phyloP scores from a whole-genome alignment of 805 yeast genomes.

The Wickerhamomyces mucosus region DNA sequence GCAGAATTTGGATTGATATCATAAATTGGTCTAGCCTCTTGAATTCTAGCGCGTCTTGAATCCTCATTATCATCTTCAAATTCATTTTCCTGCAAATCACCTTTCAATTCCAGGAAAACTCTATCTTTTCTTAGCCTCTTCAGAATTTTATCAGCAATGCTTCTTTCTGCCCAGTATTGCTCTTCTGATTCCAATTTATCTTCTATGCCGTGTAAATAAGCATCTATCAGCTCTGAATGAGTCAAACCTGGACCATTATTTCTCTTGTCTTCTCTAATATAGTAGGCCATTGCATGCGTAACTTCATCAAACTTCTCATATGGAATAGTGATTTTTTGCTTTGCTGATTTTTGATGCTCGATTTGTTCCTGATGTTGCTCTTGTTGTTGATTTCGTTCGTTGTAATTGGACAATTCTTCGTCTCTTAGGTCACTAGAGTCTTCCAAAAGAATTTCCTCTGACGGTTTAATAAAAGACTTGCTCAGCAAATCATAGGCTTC shows the following conservation, averaged over 20 bases:
- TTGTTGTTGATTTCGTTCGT: slow-evolving; percentile 1
- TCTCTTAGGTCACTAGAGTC: slow-evolving; percentile 30
- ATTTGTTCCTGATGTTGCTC: slow-evolving; percentile 1
- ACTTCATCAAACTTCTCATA: slow-evolving; percentile 82
- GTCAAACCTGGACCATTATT: slow-evolving; percentile 51
- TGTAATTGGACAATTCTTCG: slow-evolving; percentile 4
- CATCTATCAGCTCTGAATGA: slow-evolving; percentile 60
- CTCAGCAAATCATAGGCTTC: slow-evolving; percentile 88
- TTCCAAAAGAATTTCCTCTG: slow-evolving; percentile 17
- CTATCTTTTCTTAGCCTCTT: slow-evolving; percentile 77
- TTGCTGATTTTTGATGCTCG: slow-evolving; percentile 3
- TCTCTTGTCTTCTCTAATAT: slow-evolving; percentile 49
- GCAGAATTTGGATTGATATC: slow-evolving; percentile 74
- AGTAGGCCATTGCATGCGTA: slow-evolving; percentile 68
- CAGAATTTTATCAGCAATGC: slow-evolving; percentile 68
- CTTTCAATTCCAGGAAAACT: slow-evolving; percentile 61
- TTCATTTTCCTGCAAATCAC: slow-evolving; percentile 22
- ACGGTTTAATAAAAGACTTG: slow-evolving; percentile 83
- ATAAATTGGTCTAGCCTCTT: slow-evolving; percentile 21
- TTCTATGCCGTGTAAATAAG: slow-evolving; percentile 72
- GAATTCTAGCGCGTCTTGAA: slow-evolving; percentile 13
- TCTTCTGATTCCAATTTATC: slow-evolving; percentile 58
- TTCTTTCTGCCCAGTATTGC: slow-evolving; percentile 62
- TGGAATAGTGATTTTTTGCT: slow-evolving; percentile 41
- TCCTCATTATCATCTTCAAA: slow-evolving; percentile 19